These are phyloP conservation scores for Geosiphon pyriformis DNA, from an alignment of 192 early-diverging fungal genomes.

Conservation along the genomic window DNA sequence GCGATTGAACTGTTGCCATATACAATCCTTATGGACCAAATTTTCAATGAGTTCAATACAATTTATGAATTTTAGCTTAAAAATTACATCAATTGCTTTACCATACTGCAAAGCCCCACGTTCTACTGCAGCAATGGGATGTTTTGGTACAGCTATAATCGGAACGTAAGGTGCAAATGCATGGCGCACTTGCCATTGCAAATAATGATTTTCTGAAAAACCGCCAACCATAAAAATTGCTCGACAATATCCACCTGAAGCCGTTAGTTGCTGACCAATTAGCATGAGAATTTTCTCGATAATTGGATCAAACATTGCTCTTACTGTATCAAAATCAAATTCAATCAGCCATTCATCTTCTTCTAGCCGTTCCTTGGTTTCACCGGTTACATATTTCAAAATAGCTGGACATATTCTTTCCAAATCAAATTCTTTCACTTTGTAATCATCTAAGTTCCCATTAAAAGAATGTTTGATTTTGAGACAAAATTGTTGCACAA, in stretches of 20 bases:
- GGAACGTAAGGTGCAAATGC: constrained; percentile 40
- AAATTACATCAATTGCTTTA: too few species aligned
- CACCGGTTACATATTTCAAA: constrained; percentile 1
- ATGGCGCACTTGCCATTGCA: constrained; percentile 42
- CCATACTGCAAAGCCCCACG: constrained; percentile 40
- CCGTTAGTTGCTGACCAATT: constrained; percentile 43
- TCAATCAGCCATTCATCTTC: constrained; percentile 36
- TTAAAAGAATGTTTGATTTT: background rate
- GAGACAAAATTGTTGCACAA: constrained; percentile 3
- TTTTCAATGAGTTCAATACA: too few species aligned
- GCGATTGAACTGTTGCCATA: background rate
- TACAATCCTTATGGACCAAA: constrained; percentile 1
- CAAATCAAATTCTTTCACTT: background rate
- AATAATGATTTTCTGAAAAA: constrained; percentile 46
- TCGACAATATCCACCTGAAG: constrained; percentile 32
- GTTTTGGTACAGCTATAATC: constrained; percentile 43
- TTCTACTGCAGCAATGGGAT: constrained; percentile 45
- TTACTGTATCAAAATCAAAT: background rate
- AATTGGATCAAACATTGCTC: constrained; percentile 48
- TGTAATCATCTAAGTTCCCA: background rate
- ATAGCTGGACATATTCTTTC: background rate
- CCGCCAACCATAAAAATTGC: constrained; percentile 53
- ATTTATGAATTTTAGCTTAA: too few species aligned
- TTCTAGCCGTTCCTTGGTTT: background rate
- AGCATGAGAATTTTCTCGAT: constrained; percentile 44